Conservation (phyloP, 257 asterid genomes). For the Penstemon newberryi region DNA sequence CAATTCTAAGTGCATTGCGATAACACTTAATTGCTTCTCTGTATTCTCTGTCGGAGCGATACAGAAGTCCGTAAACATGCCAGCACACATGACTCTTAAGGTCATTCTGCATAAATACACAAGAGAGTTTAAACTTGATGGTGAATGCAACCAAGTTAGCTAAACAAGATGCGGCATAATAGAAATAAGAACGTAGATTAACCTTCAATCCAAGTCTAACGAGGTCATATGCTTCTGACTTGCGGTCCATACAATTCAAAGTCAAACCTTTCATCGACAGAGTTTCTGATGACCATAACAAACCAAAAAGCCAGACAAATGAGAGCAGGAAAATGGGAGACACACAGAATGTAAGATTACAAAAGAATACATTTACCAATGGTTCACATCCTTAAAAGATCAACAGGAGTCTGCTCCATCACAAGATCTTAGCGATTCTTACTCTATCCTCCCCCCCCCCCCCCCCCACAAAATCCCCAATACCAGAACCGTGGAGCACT, state of each 20-base stretch:
- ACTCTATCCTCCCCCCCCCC: conserved; percentile 14
- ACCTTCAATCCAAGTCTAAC: conserved; percentile 98
- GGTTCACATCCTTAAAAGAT: conserved; percentile 13
- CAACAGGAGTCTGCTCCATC: conserved; percentile 13
- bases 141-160: conserved; percentile 11
- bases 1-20: conserved; percentile 92
- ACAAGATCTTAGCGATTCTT: not conserved
- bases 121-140: conserved; percentile 29
- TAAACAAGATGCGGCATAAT: conserved; percentile 20
- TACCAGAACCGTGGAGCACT: not conserved
- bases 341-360: conserved; percentile 7
- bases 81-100: conserved; percentile 99
- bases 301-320: conserved; percentile 21
- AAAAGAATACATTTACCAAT: not conserved
- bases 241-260: conserved; percentile 96
- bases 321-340: not conserved
- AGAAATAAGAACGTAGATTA: conserved; percentile 15
- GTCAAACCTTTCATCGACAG: conserved; percentile 97
- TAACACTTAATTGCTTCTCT: conserved; percentile 98
- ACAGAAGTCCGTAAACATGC: conserved; percentile 98
- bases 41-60: conserved; percentile 97
- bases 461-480: not conserved
- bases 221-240: conserved; percentile 96
- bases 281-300: conserved; percentile 60
- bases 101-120: conserved; percentile 79